These are phyloP conservation scores for Aspergillus diversus DNA, from an alignment of 495 filamentous ascomycete species.

Conservation along the genomic window DNA sequence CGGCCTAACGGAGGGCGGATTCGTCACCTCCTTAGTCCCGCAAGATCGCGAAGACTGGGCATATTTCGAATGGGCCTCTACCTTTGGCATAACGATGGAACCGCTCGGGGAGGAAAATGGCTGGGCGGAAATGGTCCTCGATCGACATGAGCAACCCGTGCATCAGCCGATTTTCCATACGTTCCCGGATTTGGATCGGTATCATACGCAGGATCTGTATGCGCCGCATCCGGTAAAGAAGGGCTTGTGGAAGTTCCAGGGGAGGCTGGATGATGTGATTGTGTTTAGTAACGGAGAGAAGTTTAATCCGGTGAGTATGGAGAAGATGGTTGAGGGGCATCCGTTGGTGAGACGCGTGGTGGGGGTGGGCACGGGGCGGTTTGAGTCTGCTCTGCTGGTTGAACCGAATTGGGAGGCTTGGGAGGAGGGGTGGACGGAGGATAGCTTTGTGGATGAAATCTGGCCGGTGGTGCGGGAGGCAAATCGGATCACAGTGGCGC, in stretches of 20 bases:
- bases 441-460: slow-evolving; percentile 18
- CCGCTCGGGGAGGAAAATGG: no score
- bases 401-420: slow-evolving; percentile 14
- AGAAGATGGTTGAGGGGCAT: slow-evolving; percentile 48
- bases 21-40: no score
- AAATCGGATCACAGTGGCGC: slow-evolving; percentile 16
- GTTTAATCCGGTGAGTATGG: slow-evolving; percentile 58
- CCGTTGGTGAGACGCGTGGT: slow-evolving; percentile 52
- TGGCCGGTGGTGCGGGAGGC: slow-evolving; percentile 21
- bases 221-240: slow-evolving; percentile 14
- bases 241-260: slow-evolving; percentile 14
- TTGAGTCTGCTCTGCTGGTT: slow-evolving; percentile 31
- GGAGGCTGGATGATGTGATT: slow-evolving; percentile 56
- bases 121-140: no score
- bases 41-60: no score
- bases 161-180: slow-evolving; percentile 12
- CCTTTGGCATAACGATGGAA: no score
- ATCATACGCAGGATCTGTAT: slow-evolving; percentile 21
- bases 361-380: slow-evolving; percentile 48
- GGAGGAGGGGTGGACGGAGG: slow-evolving; percentile 8
- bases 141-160: no score
- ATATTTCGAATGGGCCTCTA: no score
- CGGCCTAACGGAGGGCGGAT: no score
- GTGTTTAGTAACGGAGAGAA: slow-evolving; percentile 67
- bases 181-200: slow-evolving; percentile 21